Evolutionary conservation across 176 grass and related monocot genomes (phyloP).

Genomic region (Carex littledalei): DNA sequence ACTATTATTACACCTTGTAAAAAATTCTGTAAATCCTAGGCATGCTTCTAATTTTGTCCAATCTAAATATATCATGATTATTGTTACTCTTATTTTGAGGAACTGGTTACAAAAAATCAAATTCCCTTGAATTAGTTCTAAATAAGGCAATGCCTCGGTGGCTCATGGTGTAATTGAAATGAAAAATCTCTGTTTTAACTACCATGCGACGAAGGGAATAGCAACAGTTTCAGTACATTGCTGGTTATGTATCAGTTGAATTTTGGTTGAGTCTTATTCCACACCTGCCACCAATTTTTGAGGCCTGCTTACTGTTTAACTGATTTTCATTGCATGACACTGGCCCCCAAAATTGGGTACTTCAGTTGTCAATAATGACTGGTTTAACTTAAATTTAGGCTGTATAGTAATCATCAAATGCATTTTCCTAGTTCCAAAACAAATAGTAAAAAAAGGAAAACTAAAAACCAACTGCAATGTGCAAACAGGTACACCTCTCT

Average conservation of each 20-base stretch:
- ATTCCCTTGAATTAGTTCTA: neutral
- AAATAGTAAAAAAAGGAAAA: neutral
- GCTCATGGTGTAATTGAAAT: neutral
- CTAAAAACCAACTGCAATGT: neutral
- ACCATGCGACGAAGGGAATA: neutral
- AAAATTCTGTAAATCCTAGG: neutral
- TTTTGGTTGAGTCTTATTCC: neutral
- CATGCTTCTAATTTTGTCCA: neutral
- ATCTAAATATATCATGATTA: neutral
- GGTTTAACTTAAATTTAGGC: neutral
- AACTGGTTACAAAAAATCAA: neutral
- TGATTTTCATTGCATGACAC: neutral
- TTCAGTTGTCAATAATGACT: neutral
- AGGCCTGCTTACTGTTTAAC: neutral
- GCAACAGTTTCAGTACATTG: neutral
- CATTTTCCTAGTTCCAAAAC: neutral
- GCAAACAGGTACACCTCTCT: constrained; percentile 46
- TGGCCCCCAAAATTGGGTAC: neutral
- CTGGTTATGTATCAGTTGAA: neutral
- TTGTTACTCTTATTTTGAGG: neutral
- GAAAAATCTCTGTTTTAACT: neutral
- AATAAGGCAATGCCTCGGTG: neutral
- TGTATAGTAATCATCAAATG: neutral
- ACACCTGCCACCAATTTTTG: neutral
- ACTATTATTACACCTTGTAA: neutral